These are phyloP conservation scores for Hirschfeldia incana DNA, from an alignment of 345 rosid species.

Conservation along the genomic window DNA sequence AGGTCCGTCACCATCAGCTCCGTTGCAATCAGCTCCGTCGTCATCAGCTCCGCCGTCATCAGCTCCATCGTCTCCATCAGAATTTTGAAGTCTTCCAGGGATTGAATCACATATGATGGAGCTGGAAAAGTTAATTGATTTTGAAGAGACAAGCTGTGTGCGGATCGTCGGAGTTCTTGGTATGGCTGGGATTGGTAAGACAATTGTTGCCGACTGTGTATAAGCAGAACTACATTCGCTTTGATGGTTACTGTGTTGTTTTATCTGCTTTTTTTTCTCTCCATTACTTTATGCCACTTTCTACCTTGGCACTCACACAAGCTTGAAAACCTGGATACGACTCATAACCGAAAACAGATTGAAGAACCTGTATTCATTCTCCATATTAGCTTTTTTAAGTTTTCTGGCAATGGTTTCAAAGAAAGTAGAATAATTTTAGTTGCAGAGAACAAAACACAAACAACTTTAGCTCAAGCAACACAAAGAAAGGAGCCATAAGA, in stretches of 20 bases:
- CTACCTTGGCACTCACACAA: conserved; percentile 58
- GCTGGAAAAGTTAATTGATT: too few relatives aligned
- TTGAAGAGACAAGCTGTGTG: too few relatives aligned
- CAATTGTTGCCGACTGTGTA: too few relatives aligned
- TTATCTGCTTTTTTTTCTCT: conserved; percentile 44
- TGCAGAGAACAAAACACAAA: not conserved
- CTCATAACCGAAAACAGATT: conserved; percentile 59
- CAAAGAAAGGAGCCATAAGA: conserved; percentile 89
- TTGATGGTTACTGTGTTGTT: not conserved
- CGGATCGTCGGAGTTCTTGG: too few relatives aligned
- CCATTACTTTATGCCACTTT: conserved; percentile 58
- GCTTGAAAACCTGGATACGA: conserved; percentile 83
- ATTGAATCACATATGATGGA: too few relatives aligned
- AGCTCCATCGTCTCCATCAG: too few relatives aligned
- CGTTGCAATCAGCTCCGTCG: too few relatives aligned
- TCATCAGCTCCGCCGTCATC: too few relatives aligned
- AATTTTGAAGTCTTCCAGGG: too few relatives aligned
- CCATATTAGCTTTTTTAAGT: not conserved
- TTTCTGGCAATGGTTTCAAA: not conserved
- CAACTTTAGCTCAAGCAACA: conserved; percentile 72
- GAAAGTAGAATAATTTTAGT: not conserved
- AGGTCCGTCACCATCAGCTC: too few relatives aligned
- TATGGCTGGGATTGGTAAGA: too few relatives aligned
- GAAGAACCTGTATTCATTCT: conserved; percentile 54
- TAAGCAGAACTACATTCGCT: too few relatives aligned